Base-by-base conservation (phyloP, 345 rosid species). In the Raphanus sativus region DNA sequence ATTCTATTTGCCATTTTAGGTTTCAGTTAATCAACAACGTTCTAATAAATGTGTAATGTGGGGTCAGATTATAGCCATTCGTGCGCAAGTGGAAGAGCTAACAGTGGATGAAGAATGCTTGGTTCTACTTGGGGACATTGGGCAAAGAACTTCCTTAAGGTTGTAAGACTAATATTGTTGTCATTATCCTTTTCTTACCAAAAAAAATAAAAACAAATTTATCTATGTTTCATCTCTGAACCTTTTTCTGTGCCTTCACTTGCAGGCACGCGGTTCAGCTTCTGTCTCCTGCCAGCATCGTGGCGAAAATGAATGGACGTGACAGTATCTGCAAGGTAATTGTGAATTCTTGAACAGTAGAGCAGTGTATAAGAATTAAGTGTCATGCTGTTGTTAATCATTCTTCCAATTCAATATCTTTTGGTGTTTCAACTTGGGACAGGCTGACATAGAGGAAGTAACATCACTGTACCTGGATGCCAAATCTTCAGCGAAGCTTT, bases 241-340 rank as follows among this genome's bases (percentile, higher is more conserved):
- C 71, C 34, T 21, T 50, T 74, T 28, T n/a, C n/a, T 3, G 38
- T 54, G 56, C 34, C 32, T 71, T 71, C 67, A 16, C 69, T 84
- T 38, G 29, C 86, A 95, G 99, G 90, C 98, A 95, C 59, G 97
- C 98, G 3, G 98, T 91, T 75, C 99, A 95, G 83, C 86, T 95
- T 61, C 65, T 92, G 76, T 91, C 97, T 34, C 99, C 99, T 36
- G 96, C 96, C 16, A 93, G 97, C 72, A 84, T 93, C n/a, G 93
- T 90, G 52, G 94, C 96, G 42, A 95, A 89, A 85, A 85, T 93
- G 94, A 95, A 93, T 55, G 98, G 99, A 6, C 91, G 97, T 54
- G 99, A 95, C 70, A 83, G 26, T 84, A 89, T 95, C 52, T 91
- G 91, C 93, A 92, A 89, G 99, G 99, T 95, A 84, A 12, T 58